Evolutionary conservation across 371 early-diverging fungal genomes (phyloP).

Genomic region (Basidiobolus meristosporus): DNA sequence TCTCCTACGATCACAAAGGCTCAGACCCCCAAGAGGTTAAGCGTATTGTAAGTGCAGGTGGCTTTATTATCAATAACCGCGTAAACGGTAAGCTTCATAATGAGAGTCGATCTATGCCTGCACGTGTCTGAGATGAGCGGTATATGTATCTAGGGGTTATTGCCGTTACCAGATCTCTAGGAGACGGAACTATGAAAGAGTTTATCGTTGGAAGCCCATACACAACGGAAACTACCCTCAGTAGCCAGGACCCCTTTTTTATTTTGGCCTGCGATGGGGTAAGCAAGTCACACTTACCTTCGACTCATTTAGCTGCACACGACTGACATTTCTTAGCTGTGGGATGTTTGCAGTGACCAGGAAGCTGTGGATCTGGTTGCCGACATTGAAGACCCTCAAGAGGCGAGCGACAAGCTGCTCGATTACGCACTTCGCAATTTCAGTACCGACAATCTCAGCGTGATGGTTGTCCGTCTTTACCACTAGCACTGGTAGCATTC

Average conservation of each 20-base stretch:
- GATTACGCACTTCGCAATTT: conserved; percentile 79
- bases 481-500: too few relatives aligned
- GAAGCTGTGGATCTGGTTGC: conserved; percentile 78
- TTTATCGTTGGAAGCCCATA: conserved; percentile 87
- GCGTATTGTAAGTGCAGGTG: conserved; percentile 80
- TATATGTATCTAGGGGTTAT: conserved; percentile 41
- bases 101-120: not conserved
- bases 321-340: conserved; percentile 26
- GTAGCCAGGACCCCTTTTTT: conserved; percentile 49
- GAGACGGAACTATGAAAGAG: conserved; percentile 92
- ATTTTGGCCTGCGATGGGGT: conserved; percentile 97
- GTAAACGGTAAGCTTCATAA: conserved; percentile 64
- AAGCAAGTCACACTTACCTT: conserved; percentile 10
- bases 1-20: conserved; percentile 96
- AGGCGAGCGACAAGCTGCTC: conserved; percentile 62
- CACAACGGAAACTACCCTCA: conserved; percentile 73
- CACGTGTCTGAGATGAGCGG: not conserved
- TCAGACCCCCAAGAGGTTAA: conserved; percentile 72
- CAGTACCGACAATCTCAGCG: conserved; percentile 84
- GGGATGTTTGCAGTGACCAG: conserved; percentile 97
- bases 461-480: conserved; percentile 49
- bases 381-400: conserved; percentile 51
- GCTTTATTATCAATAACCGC: conserved; percentile 89
- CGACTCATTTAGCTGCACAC: not conserved
- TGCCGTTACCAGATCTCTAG: conserved; percentile 90